Conservation (phyloP, 2,329 filamentous ascomycete species). For the Lachnellula cervina region DNA sequence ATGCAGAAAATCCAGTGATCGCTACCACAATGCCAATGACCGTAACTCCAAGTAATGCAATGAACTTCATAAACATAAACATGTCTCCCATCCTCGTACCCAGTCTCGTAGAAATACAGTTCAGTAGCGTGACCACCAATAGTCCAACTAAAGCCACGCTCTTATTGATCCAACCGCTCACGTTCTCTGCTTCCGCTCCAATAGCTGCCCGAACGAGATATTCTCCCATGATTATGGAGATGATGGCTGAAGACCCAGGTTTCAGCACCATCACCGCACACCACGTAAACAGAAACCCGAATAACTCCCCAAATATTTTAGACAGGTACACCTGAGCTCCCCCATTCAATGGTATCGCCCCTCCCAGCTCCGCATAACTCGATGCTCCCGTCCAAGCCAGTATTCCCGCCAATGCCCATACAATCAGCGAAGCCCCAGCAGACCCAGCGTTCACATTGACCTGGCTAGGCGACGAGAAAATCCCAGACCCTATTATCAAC, state of each 20-base stretch:
- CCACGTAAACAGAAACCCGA: constrained; percentile 95
- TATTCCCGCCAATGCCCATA: constrained; percentile 87
- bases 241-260: constrained; percentile 88
- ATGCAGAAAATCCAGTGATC: constrained; percentile 72
- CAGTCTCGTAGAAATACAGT: constrained; percentile 84
- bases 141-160: constrained; percentile 75
- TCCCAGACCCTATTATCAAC: constrained; percentile 91
- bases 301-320: constrained; percentile 93
- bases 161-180: constrained; percentile 88
- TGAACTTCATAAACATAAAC: constrained; percentile 96
- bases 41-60: constrained; percentile 81
- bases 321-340: constrained; percentile 90
- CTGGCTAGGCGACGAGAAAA: constrained; percentile 91
- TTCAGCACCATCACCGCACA: constrained; percentile 91
- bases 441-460: constrained; percentile 90
- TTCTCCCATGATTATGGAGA: constrained; percentile 96
- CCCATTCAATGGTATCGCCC: constrained; percentile 92
- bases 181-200: constrained; percentile 75
- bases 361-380: constrained; percentile 92
- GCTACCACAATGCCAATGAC: constrained; percentile 87
- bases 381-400: constrained; percentile 94
- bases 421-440: constrained; percentile 81
- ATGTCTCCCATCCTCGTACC: constrained; percentile 83
- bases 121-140: constrained; percentile 72
- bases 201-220: constrained; percentile 87